phyloP scores from a whole-genome alignment of 2,329 filamentous ascomycete genomes.

The Ophiocordyceps sinensis region DNA sequence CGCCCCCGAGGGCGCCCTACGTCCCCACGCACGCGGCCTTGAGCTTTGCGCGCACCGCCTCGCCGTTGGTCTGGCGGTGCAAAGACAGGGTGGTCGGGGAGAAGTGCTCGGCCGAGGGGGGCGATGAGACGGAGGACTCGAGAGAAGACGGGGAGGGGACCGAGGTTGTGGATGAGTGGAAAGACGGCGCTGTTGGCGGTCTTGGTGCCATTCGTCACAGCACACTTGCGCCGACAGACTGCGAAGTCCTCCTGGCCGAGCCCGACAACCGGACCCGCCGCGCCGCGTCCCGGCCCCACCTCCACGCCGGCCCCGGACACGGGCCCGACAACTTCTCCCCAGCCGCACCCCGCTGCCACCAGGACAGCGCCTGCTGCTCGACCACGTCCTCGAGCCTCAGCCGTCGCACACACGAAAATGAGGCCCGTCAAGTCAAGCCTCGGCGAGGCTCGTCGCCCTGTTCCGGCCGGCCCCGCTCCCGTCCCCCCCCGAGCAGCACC shows the following conservation, averaged over 20 bases:
- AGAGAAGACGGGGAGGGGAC: neutral
- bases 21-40: conserved; percentile 15
- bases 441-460: too few species aligned
- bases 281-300: neutral
- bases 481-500: too few species aligned
- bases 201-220: neutral
- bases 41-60: conserved; percentile 11
- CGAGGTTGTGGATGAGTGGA: neutral
- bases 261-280: neutral
- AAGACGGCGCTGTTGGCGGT: neutral
- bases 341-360: neutral
- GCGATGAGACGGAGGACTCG: neutral
- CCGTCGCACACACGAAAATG: neutral
- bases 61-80: neutral
- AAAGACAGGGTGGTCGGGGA: neutral
- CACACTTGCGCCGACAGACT: neutral
- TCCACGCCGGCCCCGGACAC: neutral
- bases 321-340: neutral
- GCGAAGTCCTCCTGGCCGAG: neutral
- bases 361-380: neutral
- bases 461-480: too few species aligned
- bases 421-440: too few species aligned
- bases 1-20: conserved; percentile 6
- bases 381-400: neutral
- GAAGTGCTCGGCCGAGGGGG: neutral